Base-by-base conservation (phyloP, 305 asterid genomes). In the Ilex paraguariensis region DNA sequence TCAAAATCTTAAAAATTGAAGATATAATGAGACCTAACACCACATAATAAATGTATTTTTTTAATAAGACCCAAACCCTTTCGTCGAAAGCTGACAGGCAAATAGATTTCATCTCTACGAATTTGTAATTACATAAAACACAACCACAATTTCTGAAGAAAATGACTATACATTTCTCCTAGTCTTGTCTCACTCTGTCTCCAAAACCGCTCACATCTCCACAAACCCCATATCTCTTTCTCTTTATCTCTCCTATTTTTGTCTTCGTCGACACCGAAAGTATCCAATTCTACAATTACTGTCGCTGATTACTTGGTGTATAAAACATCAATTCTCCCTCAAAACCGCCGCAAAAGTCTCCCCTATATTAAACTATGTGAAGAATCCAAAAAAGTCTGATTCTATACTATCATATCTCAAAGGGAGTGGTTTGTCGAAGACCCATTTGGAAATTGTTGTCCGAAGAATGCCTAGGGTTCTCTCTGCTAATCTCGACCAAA, bases 221-320 rank as follows among this genome's bases (percentile, higher is more conserved):
- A 59, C 48, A 65, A 70, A 70, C 46, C 74, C 62, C 45, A 56
- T 56, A 40, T 7, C 40, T 28, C 8, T 71, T 56, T 5, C 68
- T 50, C 65, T 76, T 76, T 31, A 21, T 21, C 39, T 53, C 46
- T 15, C 10, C 40, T 28, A 5, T 71, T 56, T 5, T 73, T 50
- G 63, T 76, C 78, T 31, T 51, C 76, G 54, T 62, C 66, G 5
- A 49, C 30, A 0, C 15, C 30, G 57, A 61, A 13, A 45, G 57
- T 60, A 62, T 13, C 73, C 42, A 6, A n/a, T 51, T 66, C 76
- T 65, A 56, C 67, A 31, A 40, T 54, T 21, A 12, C 9, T 66
- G 17, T 28, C 74, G 54, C 51, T 21, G 28, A 21, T 21, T 21
- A 21, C 28, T 21, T 21, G 28, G 28, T 21, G 1, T 21, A 21